phyloP scores from a whole-genome alignment of 2,329 filamentous ascomycete genomes.

The Bisporella sp. region DNA sequence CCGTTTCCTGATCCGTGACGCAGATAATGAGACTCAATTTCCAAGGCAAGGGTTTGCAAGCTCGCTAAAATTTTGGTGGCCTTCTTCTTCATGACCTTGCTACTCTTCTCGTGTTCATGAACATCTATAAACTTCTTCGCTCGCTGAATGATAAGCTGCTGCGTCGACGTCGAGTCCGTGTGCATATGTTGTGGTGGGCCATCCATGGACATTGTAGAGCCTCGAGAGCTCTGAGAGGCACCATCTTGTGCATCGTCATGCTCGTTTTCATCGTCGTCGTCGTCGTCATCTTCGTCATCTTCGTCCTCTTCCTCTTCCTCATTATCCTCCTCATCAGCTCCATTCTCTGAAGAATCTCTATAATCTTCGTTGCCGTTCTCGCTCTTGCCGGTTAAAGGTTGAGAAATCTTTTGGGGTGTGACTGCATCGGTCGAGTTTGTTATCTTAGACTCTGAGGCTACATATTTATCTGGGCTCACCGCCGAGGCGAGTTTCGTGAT shows the following conservation, averaged over 20 bases:
- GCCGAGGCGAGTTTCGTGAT: conserved; percentile 69
- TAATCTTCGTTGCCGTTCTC: conserved; percentile 31
- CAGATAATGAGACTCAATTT: conserved; percentile 68
- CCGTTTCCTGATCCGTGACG: conserved; percentile 48
- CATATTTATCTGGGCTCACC: conserved; percentile 13
- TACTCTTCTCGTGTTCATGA: conserved; percentile 70
- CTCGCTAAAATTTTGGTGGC: conserved; percentile 68
- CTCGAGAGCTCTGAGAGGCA: conserved; percentile 43
- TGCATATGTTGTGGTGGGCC: conserved; percentile 42
- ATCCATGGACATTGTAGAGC: conserved; percentile 58
- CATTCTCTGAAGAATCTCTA: conserved; percentile 42
- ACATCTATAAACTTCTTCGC: conserved; percentile 78
- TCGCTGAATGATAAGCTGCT: conserved; percentile 65
- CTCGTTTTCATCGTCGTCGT: conserved; percentile 40
- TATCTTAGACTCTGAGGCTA: conserved; percentile 14
- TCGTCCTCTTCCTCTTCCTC: conserved; percentile 47
- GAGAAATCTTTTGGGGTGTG: conserved; percentile 18
- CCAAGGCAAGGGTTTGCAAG: conserved; percentile 62
- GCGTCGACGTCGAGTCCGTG: conserved; percentile 49
- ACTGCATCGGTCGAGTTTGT: conserved; percentile 26
- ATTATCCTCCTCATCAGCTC: conserved; percentile 42
- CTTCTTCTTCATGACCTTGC: conserved; percentile 69
- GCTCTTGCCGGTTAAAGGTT: conserved; percentile 15
- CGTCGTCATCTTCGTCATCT: conserved; percentile 43
- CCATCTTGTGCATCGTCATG: conserved; percentile 37